Conservation (phyloP, 768 basidiomycete genomes). For the Naganishia vaughanmartiniae region DNA sequence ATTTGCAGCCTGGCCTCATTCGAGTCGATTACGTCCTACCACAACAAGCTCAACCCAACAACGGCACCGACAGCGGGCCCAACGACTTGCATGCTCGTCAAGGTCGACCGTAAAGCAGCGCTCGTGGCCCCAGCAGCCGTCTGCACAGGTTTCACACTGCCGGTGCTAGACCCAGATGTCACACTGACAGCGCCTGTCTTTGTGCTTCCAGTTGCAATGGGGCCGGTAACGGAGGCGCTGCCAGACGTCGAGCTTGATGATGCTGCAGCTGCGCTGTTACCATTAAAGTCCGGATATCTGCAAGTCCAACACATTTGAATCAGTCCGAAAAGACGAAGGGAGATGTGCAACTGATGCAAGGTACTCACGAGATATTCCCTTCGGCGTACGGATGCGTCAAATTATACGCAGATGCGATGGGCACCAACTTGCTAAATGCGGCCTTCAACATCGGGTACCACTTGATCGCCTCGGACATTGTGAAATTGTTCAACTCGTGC, state of each 20-base stretch:
- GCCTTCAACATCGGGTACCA: conserved; percentile 42
- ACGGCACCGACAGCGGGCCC: too few species aligned
- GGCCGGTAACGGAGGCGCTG: not conserved
- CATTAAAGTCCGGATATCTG: conserved; percentile 8
- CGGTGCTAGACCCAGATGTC: not conserved
- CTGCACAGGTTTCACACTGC: not conserved
- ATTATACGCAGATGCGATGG: conserved; percentile 47
- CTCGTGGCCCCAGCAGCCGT: not conserved
- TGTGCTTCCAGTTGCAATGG: not conserved
- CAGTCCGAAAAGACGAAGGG: not conserved
- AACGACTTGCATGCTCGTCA: too few species aligned
- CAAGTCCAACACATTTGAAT: not conserved
- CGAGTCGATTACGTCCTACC: too few species aligned
- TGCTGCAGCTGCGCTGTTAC: not conserved
- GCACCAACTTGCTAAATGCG: conserved; percentile 42
- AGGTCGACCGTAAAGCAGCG: not conserved
- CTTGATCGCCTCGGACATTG: conserved; percentile 44
- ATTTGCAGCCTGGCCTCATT: too few species aligned
- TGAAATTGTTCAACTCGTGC: conserved; percentile 51
- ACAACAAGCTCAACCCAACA: too few species aligned
- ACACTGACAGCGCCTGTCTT: not conserved
- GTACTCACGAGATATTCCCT: conserved; percentile 35
- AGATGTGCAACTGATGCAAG: not conserved
- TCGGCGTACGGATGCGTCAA: conserved; percentile 50
- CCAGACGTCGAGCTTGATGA: not conserved